These are phyloP conservation scores for Oryza punctata DNA, from an alignment of 176 grass and related monocot genomes.

Conservation along the genomic window DNA sequence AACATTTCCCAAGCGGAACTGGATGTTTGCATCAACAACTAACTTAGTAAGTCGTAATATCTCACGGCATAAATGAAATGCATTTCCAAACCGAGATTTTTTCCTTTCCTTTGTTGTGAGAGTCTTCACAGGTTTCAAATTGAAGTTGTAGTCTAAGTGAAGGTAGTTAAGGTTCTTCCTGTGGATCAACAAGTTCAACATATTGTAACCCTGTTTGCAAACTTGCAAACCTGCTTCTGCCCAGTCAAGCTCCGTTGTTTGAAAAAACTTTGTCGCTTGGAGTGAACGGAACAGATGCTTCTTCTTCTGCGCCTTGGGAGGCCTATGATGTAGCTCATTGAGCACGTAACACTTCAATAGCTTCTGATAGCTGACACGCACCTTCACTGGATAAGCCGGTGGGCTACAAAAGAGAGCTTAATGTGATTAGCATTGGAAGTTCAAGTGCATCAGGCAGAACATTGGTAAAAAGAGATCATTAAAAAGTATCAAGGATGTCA, in stretches of 20 bases:
- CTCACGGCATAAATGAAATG: constrained; percentile 96
- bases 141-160: constrained; percentile 98
- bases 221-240: constrained; percentile 97
- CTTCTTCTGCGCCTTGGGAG: constrained; percentile 96
- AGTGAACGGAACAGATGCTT: constrained; percentile 94
- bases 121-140: constrained; percentile 97
- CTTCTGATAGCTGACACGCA: constrained; percentile 98
- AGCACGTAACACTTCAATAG: constrained; percentile 94
- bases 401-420: constrained; percentile 59
- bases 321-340: constrained; percentile 90
- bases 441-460: background rate
- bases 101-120: constrained; percentile 98
- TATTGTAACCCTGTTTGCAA: constrained; percentile 99
- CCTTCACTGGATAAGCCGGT: constrained; percentile 96
- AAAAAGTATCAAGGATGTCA: background rate
- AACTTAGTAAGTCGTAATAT: constrained; percentile 95
- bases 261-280: constrained; percentile 95
- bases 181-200: constrained; percentile 98
- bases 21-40: constrained; percentile 98
- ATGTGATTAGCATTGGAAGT: constrained; percentile 24
- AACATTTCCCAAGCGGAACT: constrained; percentile 95
- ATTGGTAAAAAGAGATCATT: background rate
- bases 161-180: constrained; percentile 98
- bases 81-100: constrained; percentile 99
- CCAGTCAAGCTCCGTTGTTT: constrained; percentile 98